These are phyloP conservation scores for Penicillium sp. DNA, from an alignment of 2,329 filamentous ascomycete species.

Conservation along the genomic window DNA sequence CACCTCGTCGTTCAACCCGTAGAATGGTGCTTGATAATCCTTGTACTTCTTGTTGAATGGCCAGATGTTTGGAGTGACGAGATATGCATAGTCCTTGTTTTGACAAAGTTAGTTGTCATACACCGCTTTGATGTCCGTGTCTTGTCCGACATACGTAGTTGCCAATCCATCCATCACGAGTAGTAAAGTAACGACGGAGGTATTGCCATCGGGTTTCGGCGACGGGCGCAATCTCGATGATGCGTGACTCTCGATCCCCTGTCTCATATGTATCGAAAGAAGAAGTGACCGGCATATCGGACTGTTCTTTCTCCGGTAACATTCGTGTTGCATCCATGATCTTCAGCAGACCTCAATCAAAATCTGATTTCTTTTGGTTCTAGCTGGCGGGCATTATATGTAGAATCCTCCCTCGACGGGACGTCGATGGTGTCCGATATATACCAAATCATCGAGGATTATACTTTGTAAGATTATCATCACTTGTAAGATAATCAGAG, in stretches of 20 bases:
- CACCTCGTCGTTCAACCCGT: slow-evolving; percentile 80
- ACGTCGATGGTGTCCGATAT: slow-evolving; percentile 16
- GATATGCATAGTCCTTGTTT: slow-evolving; percentile 57
- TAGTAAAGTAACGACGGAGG: slow-evolving; percentile 34
- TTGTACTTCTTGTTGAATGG: slow-evolving; percentile 56
- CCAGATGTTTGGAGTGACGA: slow-evolving; percentile 61
- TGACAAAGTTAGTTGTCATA: slow-evolving; percentile 8
- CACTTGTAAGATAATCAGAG: neutral
- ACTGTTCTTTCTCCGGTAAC: slow-evolving; percentile 16
- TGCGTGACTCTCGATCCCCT: slow-evolving; percentile 13
- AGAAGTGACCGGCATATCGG: slow-evolving; percentile 2
- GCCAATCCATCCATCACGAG: slow-evolving; percentile 56
- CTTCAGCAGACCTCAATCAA: neutral
- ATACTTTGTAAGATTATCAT: neutral
- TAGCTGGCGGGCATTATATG: neutral
- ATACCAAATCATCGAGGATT: slow-evolving; percentile 14
- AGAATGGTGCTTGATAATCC: slow-evolving; percentile 72
- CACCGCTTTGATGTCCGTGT: neutral
- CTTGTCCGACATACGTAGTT: slow-evolving; percentile 45
- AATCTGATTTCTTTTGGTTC: neutral
- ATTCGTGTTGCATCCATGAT: slow-evolving; percentile 18
- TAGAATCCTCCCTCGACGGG: neutral
- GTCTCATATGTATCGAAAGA: slow-evolving; percentile 19
- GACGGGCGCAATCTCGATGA: slow-evolving; percentile 20
- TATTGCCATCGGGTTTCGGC: slow-evolving; percentile 31